phyloP scores from a whole-genome alignment of 1,284 basidiomycete genomes.

The Agroathelia rolfsii region DNA sequence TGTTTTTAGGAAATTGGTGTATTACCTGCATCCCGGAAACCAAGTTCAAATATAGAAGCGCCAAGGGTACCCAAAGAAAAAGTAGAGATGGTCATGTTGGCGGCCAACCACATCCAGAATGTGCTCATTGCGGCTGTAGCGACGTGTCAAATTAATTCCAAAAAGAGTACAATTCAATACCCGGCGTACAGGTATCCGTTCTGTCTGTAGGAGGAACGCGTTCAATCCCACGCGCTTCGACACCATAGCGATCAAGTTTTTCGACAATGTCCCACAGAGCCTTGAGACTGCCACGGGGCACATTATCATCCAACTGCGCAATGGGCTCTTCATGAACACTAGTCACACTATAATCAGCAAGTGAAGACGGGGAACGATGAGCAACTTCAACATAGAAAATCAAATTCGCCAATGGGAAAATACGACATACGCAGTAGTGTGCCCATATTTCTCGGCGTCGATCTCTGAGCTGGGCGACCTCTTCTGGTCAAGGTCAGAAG shows the following conservation, averaged over 20 bases:
- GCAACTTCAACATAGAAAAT: too few species aligned
- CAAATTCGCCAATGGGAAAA: too few species aligned
- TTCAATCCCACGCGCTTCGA: slow-evolving; percentile 21
- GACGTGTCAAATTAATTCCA: not conserved
- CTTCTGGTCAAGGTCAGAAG: too few species aligned
- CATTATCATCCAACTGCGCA: too few species aligned
- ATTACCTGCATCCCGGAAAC: slow-evolving; percentile 19
- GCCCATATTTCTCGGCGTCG: too few species aligned
- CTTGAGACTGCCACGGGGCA: too few species aligned
- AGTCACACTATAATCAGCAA: too few species aligned
- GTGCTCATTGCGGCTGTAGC: not conserved
- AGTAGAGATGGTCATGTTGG: slow-evolving; percentile 19
- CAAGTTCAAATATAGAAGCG: slow-evolving; percentile 19
- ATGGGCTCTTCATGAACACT: too few species aligned
- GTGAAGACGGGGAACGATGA: too few species aligned
- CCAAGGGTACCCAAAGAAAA: slow-evolving; percentile 26
- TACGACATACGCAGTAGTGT: too few species aligned
- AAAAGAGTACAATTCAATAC: slow-evolving; percentile 5
- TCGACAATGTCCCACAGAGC: slow-evolving; percentile 17
- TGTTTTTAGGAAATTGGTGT: too few species aligned
- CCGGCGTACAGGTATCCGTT: slow-evolving; percentile 11
- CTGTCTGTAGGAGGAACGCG: slow-evolving; percentile 18
- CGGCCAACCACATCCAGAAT: slow-evolving; percentile 19
- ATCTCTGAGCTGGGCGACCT: too few species aligned
- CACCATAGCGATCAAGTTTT: slow-evolving; percentile 17